Evolutionary conservation across 345 rosid species (phyloP).

Genomic region (Syzygium aqueum): DNA sequence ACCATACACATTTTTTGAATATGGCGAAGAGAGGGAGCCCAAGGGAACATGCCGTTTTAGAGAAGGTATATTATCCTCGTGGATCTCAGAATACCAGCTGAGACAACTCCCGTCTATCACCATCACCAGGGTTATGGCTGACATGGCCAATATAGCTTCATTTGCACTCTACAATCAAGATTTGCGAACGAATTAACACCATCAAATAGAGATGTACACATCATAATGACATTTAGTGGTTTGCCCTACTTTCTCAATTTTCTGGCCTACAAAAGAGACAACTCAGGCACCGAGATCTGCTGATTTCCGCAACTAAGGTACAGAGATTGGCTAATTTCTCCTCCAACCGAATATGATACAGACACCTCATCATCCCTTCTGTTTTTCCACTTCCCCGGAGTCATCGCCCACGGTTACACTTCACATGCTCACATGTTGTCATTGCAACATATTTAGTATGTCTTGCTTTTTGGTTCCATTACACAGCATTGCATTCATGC

Average conservation of each 20-base stretch:
- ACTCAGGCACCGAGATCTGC: background rate
- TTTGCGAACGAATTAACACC: background rate
- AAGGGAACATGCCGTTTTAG: constrained; percentile 51
- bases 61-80: constrained; percentile 27
- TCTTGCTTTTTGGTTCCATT: background rate
- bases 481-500: background rate
- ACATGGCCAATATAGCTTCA: constrained; percentile 59
- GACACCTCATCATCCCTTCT: background rate
- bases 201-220: background rate
- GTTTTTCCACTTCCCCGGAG: background rate
- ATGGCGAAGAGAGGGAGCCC: constrained; percentile 20
- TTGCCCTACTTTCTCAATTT: background rate
- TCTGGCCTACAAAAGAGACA: background rate
- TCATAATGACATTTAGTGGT: background rate
- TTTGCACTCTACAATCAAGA: constrained; percentile 37
- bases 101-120: constrained; percentile 39
- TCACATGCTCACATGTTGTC: background rate
- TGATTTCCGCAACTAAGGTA: background rate
- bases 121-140: constrained; percentile 27
- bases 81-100: constrained; percentile 29
- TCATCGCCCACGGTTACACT: background rate
- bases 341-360: background rate
- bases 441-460: background rate
- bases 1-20: constrained; percentile 15
- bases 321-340: background rate